Evolutionary conservation across 768 basidiomycete species (phyloP).

Genomic region (Boletus huronensis): DNA sequence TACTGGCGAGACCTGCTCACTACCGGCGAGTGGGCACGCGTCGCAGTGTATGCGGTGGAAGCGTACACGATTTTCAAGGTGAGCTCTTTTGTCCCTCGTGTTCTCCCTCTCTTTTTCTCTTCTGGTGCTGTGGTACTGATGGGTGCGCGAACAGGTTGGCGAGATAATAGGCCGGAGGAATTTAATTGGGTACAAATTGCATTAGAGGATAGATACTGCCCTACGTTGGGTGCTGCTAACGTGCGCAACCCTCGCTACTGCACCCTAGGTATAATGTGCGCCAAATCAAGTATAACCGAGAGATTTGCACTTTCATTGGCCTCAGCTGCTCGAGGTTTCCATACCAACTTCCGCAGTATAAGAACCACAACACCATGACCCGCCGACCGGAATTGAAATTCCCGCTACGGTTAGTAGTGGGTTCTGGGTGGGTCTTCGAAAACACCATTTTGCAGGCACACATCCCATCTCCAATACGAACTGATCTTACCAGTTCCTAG

Average conservation of each 20-base stretch:
- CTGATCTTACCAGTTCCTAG: constrained; percentile 40
- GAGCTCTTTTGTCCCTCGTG: constrained; percentile 13
- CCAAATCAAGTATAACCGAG: not conserved
- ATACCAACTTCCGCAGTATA: not conserved
- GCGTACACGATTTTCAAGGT: constrained; percentile 91
- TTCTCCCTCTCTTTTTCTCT: not conserved
- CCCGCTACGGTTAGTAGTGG: too few relatives aligned
- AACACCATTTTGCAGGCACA: too few relatives aligned
- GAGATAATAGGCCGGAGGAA: constrained; percentile 83
- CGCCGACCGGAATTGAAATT: too few relatives aligned
- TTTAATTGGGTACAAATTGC: constrained; percentile 73
- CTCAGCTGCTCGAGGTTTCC: not conserved
- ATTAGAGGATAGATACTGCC: constrained; percentile 35
- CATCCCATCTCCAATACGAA: constrained; percentile 2
- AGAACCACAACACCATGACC: too few relatives aligned
- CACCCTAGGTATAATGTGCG: constrained; percentile 11
- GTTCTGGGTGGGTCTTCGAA: too few relatives aligned
- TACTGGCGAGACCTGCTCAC: constrained; percentile 60
- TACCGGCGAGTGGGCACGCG: constrained; percentile 63
- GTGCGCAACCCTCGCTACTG: not conserved
- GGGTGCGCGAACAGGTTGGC: constrained; percentile 53
- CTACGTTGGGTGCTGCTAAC: not conserved
- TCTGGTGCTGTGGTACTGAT: not conserved
- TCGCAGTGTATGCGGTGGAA: constrained; percentile 76
- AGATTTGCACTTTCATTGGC: constrained; percentile 1